Percentiles rank a stretch among this genome's conserved stretches.
Conservation (phyloP, 2,329 filamentous ascomycete species). For the Tricladium varicosporioides region DNA sequence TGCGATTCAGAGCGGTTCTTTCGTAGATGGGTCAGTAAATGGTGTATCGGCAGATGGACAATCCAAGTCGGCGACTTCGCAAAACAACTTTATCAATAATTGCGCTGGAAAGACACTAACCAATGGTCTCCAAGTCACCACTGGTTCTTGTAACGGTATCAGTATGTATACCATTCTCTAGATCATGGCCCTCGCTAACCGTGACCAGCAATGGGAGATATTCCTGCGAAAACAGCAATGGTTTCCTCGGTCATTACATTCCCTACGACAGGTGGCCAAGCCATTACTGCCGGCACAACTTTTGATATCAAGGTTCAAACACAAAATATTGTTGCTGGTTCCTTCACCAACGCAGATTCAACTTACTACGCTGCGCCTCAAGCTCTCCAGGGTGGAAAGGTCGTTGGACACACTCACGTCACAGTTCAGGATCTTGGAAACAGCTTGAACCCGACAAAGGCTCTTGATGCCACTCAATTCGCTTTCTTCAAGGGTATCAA, state of each 20-base stretch:
- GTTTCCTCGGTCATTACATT: constrained; percentile 30
- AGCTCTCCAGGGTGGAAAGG: constrained; percentile 33
- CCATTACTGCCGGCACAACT: constrained; percentile 12
- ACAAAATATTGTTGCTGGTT: constrained; percentile 35
- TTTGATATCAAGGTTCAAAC: constrained; percentile 36
- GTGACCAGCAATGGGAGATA: constrained; percentile 36
- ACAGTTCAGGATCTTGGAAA: constrained; percentile 39
- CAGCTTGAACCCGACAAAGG: constrained; percentile 30
- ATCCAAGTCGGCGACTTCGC: constrained; percentile 27
- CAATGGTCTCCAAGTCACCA: constrained; percentile 56
- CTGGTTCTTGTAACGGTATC: constrained; percentile 58
- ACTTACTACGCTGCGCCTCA: constrained; percentile 42
- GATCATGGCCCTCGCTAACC: neutral
- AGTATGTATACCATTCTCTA: constrained; percentile 24
- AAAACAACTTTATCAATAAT: constrained; percentile 36
- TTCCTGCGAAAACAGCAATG: constrained; percentile 32
- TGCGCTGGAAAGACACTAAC: constrained; percentile 46
- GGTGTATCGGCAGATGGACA: constrained; percentile 27
- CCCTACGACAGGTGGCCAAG: constrained; percentile 18
- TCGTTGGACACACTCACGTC: constrained; percentile 40
- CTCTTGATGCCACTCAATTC: constrained; percentile 35
- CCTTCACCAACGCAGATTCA: constrained; percentile 38
- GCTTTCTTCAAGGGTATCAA: constrained; percentile 44
- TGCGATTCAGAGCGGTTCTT: constrained; percentile 31
- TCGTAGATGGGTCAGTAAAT: constrained; percentile 27